A percentile compares a stretch with the other conserved stretches of the same genome.
Conservation (phyloP, 495 filamentous ascomycete genomes). For the Talaromyces adpressus region DNA sequence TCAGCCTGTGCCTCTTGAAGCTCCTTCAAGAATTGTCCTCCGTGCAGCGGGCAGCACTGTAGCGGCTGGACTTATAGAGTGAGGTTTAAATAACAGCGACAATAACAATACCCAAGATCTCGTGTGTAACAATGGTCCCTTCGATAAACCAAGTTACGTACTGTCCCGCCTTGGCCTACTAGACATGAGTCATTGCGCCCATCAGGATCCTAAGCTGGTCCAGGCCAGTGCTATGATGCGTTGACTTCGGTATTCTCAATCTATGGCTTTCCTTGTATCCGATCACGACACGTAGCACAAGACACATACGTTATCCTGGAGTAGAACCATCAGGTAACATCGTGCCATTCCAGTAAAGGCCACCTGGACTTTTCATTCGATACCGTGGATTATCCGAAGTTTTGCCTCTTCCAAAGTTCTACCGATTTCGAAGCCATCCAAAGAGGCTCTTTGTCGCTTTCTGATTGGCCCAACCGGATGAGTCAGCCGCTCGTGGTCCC, state of each 20-base stretch:
- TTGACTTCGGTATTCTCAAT: background rate
- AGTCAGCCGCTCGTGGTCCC: conserved; percentile 3
- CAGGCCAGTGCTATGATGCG: background rate
- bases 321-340: background rate
- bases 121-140: background rate
- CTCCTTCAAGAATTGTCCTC: conserved; percentile 70
- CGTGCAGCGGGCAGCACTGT: conserved; percentile 73
- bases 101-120: background rate
- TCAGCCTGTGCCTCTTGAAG: conserved; percentile 69
- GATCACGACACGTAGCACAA: too few relatives aligned
- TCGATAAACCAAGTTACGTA: background rate
- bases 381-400: background rate
- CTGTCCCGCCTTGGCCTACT: background rate
- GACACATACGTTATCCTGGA: background rate
- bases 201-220: background rate
- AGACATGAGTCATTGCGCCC: background rate
- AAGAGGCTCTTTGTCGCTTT: conserved; percentile 9
- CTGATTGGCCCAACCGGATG: background rate
- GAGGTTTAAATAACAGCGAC: background rate
- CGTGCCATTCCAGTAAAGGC: background rate
- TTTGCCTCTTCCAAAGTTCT: conserved; percentile 2
- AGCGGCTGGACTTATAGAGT: conserved; percentile 80
- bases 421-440: conserved; percentile 2
- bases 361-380: background rate
- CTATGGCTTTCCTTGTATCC: background rate